Evolutionary conservation across 257 asterid genomes (phyloP), one percentile per base, ranked within the genome.

Genomic region (Apocynum venetum): DNA sequence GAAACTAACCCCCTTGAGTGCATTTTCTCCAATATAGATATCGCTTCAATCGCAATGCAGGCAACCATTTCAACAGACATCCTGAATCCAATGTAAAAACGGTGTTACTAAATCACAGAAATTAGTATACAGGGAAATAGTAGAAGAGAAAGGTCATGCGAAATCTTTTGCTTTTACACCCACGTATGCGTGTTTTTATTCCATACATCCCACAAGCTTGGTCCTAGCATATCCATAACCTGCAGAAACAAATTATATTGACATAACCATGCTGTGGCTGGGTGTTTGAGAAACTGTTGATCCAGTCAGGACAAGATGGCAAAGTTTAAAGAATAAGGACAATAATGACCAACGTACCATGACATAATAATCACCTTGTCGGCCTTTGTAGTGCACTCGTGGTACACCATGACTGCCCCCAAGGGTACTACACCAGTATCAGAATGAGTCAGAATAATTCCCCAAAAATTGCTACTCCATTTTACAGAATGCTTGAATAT

Each of bases 201-300:
- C 97, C 97, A 94, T 57, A 92, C 86, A 88, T 94, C 98, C 98
- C 98, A 94, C 82, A 94, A 88, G 82, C 98, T 94, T 3, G 97
- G 86, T 56, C 88, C 88, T 2, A 85, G 86, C 70, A 82, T 82
- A 82, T 93, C 98, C 98, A 93, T 93, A 73, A 93, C 97, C 98
- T 93, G 86, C 65, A 81, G 80, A 77, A 71, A 77, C 46, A n/a
- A 74, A 36, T 77, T 52, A 40, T 31, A 56, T 75, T 56, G 40
- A 10, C 60, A 72, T 19, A 65, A 53, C 38, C 35, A 6, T 41
- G 10, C 25, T 68, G 17, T 2, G 53, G 14, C 76, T 17, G 31
- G 81, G 6, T 51, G 53, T 46, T 25, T 57, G 52, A 56, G 60
- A 72, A 72, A 74, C 17, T 60, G 38, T 8, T 19, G 11, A 43